Percentiles rank a stretch among this genome's conserved stretches.
phyloP scores from a whole-genome alignment of 1,284 basidiomycete species.

The Bjerkandera adusta region DNA sequence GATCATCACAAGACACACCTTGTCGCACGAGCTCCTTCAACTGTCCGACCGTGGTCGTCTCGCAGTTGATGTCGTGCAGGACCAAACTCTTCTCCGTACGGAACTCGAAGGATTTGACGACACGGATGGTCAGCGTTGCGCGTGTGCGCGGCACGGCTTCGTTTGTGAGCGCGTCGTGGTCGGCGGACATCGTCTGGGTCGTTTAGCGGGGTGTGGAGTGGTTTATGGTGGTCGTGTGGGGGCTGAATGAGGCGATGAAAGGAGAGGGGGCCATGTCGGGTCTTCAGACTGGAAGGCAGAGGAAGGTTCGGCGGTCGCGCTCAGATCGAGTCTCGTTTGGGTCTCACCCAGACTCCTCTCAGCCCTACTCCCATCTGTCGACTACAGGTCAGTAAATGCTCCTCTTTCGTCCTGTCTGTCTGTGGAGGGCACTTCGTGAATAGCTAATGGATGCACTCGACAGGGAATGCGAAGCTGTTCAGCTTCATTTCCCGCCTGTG shows the following conservation, averaged over 20 bases:
- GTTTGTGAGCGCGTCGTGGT: conserved; percentile 62
- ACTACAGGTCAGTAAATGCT: too few species aligned
- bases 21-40: conserved; percentile 71
- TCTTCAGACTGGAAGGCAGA: neutral
- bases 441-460: too few species aligned
- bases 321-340: too few species aligned
- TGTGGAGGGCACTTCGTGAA: too few species aligned
- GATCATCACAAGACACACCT: conserved; percentile 41
- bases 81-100: conserved; percentile 90
- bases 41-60: conserved; percentile 70
- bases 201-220: neutral
- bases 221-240: neutral
- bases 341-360: too few species aligned
- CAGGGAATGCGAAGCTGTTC: too few species aligned
- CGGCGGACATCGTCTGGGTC: conserved; percentile 32
- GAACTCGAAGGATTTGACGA: conserved; percentile 95
- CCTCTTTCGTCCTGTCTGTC: too few species aligned
- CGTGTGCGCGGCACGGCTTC: conserved; percentile 63
- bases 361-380: too few species aligned
- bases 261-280: too few species aligned
- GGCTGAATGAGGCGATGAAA: neutral
- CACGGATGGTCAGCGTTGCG: conserved; percentile 84
- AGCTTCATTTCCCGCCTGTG: too few species aligned
- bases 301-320: too few species aligned
- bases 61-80: conserved; percentile 80